phyloP scores from a whole-genome alignment of 768 basidiomycete genomes.

The Asterophora parasitica region DNA sequence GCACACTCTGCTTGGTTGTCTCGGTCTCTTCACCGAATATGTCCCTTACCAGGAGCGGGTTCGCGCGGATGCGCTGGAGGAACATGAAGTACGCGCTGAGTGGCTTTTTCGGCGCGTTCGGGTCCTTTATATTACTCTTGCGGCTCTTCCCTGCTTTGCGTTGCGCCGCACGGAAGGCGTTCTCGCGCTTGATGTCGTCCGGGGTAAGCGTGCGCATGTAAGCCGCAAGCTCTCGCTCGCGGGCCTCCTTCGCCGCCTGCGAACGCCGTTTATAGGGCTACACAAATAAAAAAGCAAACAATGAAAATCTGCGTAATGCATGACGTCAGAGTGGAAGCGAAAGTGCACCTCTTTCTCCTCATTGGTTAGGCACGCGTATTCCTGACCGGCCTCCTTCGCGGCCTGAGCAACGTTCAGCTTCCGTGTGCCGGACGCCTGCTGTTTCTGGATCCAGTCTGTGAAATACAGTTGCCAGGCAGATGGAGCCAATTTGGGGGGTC shows the following conservation, averaged over 20 bases:
- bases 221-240: conserved; percentile 74
- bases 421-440: conserved; percentile 71
- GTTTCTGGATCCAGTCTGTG: conserved; percentile 89
- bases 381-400: conserved; percentile 89
- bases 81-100: conserved; percentile 95
- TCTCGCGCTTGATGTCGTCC: conserved; percentile 93
- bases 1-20: conserved; percentile 91
- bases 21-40: conserved; percentile 90
- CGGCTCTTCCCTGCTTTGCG: conserved; percentile 90
- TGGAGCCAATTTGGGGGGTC: conserved; percentile 86
- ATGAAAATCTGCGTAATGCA: conserved; percentile 13
- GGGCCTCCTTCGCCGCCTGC: conserved; percentile 76
- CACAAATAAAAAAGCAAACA: conserved; percentile 14
- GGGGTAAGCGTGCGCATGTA: conserved; percentile 90
- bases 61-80: conserved; percentile 82
- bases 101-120: conserved; percentile 95
- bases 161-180: conserved; percentile 85
- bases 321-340: conserved; percentile 31
- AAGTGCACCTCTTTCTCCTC: conserved; percentile 79
- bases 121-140: conserved; percentile 94
- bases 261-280: conserved; percentile 87
- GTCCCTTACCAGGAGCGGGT: conserved; percentile 65
- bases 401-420: conserved; percentile 95
- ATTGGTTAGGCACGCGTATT: conserved; percentile 72
- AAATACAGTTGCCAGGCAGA: conserved; percentile 97